phyloP scores from a whole-genome alignment of 768 basidiomycete genomes.

The Serendipita sp. region DNA sequence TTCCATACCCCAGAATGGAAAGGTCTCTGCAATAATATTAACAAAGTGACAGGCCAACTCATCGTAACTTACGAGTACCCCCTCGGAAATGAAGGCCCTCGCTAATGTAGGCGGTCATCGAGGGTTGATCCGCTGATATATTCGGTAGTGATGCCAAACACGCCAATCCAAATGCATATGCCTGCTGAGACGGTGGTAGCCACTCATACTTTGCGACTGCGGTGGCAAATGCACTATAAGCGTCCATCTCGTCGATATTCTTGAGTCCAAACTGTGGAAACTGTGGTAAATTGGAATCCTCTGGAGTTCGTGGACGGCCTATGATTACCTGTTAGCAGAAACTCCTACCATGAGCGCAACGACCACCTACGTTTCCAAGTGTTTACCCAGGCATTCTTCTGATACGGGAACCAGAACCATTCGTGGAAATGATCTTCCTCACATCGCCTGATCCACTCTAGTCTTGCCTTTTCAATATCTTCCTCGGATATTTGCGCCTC shows the following conservation, averaged over 20 bases:
- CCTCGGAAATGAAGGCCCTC: constrained; percentile 11
- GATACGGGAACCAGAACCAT: constrained; percentile 22
- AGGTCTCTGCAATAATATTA: constrained; percentile 14
- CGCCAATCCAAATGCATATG: constrained; percentile 10
- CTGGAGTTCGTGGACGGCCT: constrained; percentile 2
- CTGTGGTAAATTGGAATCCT: background rate
- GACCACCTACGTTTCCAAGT: constrained; percentile 14
- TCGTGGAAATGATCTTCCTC: constrained; percentile 19
- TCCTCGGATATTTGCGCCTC: constrained; percentile 11
- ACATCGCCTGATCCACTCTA: constrained; percentile 15
- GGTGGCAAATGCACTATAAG: background rate
- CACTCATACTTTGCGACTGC: background rate
- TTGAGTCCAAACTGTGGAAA: constrained; percentile 6
- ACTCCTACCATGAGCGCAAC: background rate
- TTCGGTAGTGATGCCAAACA: constrained; percentile 10
- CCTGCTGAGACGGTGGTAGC: constrained; percentile 1
- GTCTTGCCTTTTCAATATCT: constrained; percentile 13
- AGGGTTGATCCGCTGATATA: background rate
- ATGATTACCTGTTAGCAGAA: background rate
- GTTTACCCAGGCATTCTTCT: constrained; percentile 18
- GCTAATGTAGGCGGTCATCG: constrained; percentile 7
- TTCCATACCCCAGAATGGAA: constrained; percentile 17
- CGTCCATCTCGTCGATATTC: background rate
- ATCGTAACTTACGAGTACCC: constrained; percentile 8
- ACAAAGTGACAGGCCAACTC: background rate